phyloP scores from a whole-genome alignment of 305 asterid genomes.

The Rubia tinctorum region DNA sequence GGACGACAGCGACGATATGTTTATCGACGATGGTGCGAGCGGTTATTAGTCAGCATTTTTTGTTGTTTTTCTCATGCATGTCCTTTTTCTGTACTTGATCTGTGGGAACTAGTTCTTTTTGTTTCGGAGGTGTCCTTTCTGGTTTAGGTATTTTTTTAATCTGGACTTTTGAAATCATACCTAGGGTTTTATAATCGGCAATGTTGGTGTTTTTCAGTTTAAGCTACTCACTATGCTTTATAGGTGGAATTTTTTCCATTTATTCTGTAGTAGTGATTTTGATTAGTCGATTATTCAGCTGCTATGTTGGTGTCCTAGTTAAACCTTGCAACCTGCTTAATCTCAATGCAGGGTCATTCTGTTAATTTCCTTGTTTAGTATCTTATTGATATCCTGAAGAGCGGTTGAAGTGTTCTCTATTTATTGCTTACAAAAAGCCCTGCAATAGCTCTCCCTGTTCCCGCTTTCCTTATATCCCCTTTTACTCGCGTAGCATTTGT shows the following conservation, averaged over 20 bases:
- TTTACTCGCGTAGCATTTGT: neutral
- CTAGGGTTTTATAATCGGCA: neutral
- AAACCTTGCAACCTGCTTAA: neutral
- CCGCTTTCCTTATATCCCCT: neutral
- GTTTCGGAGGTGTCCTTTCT: neutral
- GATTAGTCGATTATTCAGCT: neutral
- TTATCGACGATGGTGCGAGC: slow-evolving; percentile 41
- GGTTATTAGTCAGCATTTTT: slow-evolving; percentile 6
- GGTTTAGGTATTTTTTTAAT: neutral
- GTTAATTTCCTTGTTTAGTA: neutral
- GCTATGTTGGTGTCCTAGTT: neutral
- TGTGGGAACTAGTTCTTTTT: slow-evolving; percentile 19
- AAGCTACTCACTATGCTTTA: neutral
- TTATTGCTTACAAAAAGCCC: neutral
- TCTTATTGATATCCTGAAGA: neutral
- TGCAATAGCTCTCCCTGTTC: neutral
- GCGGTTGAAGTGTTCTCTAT: neutral
- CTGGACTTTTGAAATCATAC: neutral
- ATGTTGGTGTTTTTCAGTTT: slow-evolving; percentile 3
- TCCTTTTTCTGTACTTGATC: slow-evolving; percentile 5
- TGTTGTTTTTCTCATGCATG: neutral
- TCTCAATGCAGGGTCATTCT: neutral
- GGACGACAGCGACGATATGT: slow-evolving; percentile 40
- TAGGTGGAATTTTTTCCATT: too few species aligned
- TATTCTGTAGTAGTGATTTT: neutral